phyloP scores from a whole-genome alignment of 306 rosid species.

The Astragalus glycyphyllos region DNA sequence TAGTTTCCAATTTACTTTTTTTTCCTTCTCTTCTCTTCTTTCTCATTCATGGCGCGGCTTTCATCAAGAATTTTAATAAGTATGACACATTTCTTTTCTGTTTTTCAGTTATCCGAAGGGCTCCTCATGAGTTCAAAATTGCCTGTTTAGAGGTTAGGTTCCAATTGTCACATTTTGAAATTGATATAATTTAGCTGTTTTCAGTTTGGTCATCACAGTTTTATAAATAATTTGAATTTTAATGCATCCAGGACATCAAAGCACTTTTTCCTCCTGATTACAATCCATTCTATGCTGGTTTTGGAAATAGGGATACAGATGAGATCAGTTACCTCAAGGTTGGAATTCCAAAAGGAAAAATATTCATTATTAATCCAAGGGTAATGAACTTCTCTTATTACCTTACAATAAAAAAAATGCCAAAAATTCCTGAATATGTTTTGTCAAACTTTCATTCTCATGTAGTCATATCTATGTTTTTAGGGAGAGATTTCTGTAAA shows the following conservation, averaged over 20 bases:
- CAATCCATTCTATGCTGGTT: slow-evolving; percentile 98
- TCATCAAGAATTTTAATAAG: neutral
- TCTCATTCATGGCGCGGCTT: no score
- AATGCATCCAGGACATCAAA: slow-evolving; percentile 69
- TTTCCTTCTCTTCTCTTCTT: no score
- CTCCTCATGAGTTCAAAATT: slow-evolving; percentile 98
- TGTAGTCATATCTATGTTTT: slow-evolving; percentile 35
- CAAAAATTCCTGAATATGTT: slow-evolving; percentile 20
- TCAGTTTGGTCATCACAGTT: slow-evolving; percentile 19
- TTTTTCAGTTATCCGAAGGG: slow-evolving; percentile 84
- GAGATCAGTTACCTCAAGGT: slow-evolving; percentile 91
- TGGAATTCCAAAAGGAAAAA: slow-evolving; percentile 90
- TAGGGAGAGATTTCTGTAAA: slow-evolving; percentile 94
- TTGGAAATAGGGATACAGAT: slow-evolving; percentile 94
- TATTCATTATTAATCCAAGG: slow-evolving; percentile 90
- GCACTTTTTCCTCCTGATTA: slow-evolving; percentile 85
- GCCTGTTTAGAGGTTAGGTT: slow-evolving; percentile 88
- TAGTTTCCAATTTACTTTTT: no score
- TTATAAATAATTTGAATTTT: slow-evolving; percentile 35
- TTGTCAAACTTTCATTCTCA: slow-evolving; percentile 38
- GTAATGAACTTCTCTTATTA: slow-evolving; percentile 49
- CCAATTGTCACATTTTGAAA: slow-evolving; percentile 25
- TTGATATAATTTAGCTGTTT: slow-evolving; percentile 28
- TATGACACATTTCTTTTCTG: slow-evolving; percentile 34
- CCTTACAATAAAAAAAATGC: slow-evolving; percentile 9